Base-by-base conservation (phyloP, 305 asterid species). In the Withania somnifera region DNA sequence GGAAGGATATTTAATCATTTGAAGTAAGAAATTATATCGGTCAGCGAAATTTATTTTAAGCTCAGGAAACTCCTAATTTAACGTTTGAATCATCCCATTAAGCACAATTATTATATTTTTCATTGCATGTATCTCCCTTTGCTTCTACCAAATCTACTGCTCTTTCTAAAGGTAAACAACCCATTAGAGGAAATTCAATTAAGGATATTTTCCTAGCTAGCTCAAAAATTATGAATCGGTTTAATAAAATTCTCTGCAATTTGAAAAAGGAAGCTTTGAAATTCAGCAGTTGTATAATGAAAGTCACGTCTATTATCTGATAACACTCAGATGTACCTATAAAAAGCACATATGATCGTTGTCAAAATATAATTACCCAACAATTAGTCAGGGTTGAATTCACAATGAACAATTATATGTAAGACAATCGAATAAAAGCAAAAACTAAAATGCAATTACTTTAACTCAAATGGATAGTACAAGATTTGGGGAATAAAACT, bases 161-260 rank as follows among this genome's bases (percentile, higher is more conserved):
- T 86, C 98, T 91, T 86, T 91, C 94, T 40, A 93, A 84, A 6
- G 97, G 98, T 80, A 93, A 84, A 80, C 98, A 93, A 1, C 98
- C 98, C 88, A 93, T 92, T 1, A 97, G 98, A 77, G 95, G 89
- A 75, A 94, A 91, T 38, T 94, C 97, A 1, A 90, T 84, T 38
- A 92, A 79, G 4, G 97, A 89, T 68, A 94, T 91, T 56, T 93
- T 92, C 64, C 92, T 88, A 11, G 93, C 92, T 88, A 11, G 93
- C 95, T 34, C 97, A 95, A 3, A 92, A 92, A 82, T 87, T 83
- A 82, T 94, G 89, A 19, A 92, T 86, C 17, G 78, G 81, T 19
- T 58, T 86, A 15, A 90, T 73, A 66, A 94, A 90, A 5, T 80
- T 82, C 82, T 88, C 79, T 7, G 97, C 96, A 36, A 90, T 83